Evolutionary conservation across 2,329 filamentous ascomycete species (phyloP).

Genomic region (Fusarium dlaminii): DNA sequence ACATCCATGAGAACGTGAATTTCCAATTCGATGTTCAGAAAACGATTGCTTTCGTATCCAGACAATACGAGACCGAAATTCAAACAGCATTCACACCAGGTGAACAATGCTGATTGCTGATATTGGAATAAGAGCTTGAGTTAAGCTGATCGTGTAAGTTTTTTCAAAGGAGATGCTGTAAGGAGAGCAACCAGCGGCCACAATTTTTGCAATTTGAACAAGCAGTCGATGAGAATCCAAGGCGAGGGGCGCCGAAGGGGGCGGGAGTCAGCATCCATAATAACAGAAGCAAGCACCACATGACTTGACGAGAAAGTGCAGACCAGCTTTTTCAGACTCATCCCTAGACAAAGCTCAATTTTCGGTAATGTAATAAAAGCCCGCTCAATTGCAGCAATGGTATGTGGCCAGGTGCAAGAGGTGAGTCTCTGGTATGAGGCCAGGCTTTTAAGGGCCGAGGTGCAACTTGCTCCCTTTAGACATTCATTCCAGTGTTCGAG

Average conservation of each 20-base stretch:
- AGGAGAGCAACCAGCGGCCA: background rate
- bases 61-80: background rate
- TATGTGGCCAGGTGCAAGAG: slow-evolving; percentile 14
- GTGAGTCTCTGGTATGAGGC: slow-evolving; percentile 31
- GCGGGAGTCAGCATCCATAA: background rate
- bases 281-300: background rate
- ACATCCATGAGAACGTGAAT: background rate
- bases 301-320: background rate
- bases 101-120: slow-evolving; percentile 10
- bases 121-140: background rate
- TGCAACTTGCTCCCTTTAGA: slow-evolving; percentile 9
- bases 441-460: slow-evolving; percentile 10
- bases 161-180: background rate
- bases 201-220: background rate
- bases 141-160: background rate
- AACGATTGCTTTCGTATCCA: background rate
- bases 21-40: background rate
- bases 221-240: slow-evolving; percentile 17
- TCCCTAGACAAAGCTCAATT: slow-evolving; percentile 21
- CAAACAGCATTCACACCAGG: slow-evolving; percentile 1
- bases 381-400: slow-evolving; percentile 3
- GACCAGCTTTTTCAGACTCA: background rate
- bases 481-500: slow-evolving; percentile 26
- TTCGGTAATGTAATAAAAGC: background rate
- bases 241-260: background rate